Conservation (phyloP, 2,329 filamentous ascomycete genomes). For the Penicillium janthinellum region DNA sequence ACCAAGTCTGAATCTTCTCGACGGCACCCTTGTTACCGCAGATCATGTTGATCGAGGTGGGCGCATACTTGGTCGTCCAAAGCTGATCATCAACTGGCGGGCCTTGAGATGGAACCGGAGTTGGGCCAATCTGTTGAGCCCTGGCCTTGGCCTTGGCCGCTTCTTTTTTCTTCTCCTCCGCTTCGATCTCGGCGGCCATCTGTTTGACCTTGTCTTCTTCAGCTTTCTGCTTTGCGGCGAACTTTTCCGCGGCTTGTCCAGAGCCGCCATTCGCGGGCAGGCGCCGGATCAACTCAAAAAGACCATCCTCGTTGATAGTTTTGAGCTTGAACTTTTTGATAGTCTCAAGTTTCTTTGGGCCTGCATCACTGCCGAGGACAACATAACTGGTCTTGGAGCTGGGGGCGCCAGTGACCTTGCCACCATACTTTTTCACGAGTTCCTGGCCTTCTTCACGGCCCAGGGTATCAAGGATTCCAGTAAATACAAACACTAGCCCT, state of each 20-base stretch:
- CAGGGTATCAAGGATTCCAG: slow-evolving; percentile 78
- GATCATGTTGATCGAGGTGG: slow-evolving; percentile 79
- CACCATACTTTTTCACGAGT: slow-evolving; percentile 90
- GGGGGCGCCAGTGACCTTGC: slow-evolving; percentile 81
- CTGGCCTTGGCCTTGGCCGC: slow-evolving; percentile 48
- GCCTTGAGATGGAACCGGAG: slow-evolving; percentile 47
- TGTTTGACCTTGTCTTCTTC: slow-evolving; percentile 81
- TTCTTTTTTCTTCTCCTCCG: slow-evolving; percentile 64
- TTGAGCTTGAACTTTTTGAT: slow-evolving; percentile 79
- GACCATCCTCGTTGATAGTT: slow-evolving; percentile 89
- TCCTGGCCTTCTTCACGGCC: slow-evolving; percentile 81
- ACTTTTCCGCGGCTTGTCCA: slow-evolving; percentile 83
- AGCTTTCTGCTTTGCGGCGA: slow-evolving; percentile 78
- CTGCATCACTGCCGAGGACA: slow-evolving; percentile 86
- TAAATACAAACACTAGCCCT: slow-evolving; percentile 93
- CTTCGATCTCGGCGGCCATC: slow-evolving; percentile 82
- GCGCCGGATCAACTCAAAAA: slow-evolving; percentile 80
- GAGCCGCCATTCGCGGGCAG: slow-evolving; percentile 85
- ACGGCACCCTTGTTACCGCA: slow-evolving; percentile 92
- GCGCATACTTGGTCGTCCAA: slow-evolving; percentile 95
- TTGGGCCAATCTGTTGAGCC: slow-evolving; percentile 35
- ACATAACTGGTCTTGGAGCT: slow-evolving; percentile 95
- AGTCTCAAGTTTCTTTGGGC: slow-evolving; percentile 87
- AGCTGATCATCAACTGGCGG: slow-evolving; percentile 63
- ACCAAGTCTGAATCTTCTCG: slow-evolving; percentile 86